Conservation (phyloP, 768 basidiomycete species). For the Hydnum rufescens region DNA sequence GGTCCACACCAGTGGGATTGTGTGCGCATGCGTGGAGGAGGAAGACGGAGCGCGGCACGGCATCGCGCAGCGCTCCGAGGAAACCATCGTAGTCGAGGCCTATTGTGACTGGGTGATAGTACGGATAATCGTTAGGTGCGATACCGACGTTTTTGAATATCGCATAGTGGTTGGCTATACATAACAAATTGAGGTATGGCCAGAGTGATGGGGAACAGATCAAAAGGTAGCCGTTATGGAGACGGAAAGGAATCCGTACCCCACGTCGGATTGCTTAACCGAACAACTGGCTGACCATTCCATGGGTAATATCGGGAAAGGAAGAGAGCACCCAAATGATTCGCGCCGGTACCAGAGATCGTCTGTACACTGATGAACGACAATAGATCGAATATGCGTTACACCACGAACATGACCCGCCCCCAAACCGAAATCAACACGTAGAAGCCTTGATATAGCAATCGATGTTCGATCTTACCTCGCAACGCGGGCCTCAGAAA, state of each 20-base stretch:
- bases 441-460: not conserved
- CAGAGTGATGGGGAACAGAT: not conserved
- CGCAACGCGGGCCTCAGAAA: slow-evolving; percentile 49
- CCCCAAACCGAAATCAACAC: not conserved
- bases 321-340: slow-evolving; percentile 82
- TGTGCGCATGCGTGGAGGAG: slow-evolving; percentile 89
- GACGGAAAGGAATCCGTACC: slow-evolving; percentile 27
- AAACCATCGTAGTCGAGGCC: slow-evolving; percentile 66
- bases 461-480: no score
- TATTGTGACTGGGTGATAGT: slow-evolving; percentile 81
- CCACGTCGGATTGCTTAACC: slow-evolving; percentile 90
- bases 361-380: slow-evolving; percentile 63
- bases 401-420: no score
- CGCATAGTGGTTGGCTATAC: slow-evolving; percentile 68
- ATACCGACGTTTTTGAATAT: slow-evolving; percentile 85
- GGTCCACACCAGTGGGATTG: slow-evolving; percentile 94
- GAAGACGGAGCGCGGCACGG: slow-evolving; percentile 63
- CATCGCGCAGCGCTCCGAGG: slow-evolving; percentile 34
- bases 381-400: no score
- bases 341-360: slow-evolving; percentile 89
- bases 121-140: slow-evolving; percentile 72
- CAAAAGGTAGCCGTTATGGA: not conserved
- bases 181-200: not conserved
- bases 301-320: slow-evolving; percentile 63
- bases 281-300: slow-evolving; percentile 45